phyloP scores from a whole-genome alignment of 2,329 filamentous ascomycete genomes.

The Thermoascus crustaceus region DNA sequence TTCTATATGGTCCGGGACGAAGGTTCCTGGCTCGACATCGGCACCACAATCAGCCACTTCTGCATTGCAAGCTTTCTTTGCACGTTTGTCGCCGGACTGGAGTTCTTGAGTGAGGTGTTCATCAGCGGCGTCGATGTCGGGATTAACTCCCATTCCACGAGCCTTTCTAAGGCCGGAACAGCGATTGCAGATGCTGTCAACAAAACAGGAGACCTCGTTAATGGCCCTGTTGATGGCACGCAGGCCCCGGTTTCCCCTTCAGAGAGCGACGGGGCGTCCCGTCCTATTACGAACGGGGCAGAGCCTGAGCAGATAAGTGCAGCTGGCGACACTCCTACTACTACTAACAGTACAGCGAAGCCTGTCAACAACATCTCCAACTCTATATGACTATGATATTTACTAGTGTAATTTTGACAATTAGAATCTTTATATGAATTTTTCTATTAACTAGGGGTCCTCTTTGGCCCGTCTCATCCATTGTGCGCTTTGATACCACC shows the following conservation, averaged over 20 bases:
- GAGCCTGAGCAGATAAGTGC: not conserved
- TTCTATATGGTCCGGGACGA: constrained; percentile 98
- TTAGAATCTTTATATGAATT: too few species aligned
- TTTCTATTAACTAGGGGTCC: too few species aligned
- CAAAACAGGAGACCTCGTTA: not conserved
- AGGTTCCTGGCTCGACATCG: constrained; percentile 95
- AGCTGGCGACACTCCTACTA: too few species aligned
- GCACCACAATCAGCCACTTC: constrained; percentile 93
- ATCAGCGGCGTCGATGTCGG: constrained; percentile 65
- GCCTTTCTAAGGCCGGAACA: not conserved
- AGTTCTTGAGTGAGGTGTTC: constrained; percentile 76
- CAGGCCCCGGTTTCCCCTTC: not conserved
- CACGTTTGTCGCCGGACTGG: constrained; percentile 81
- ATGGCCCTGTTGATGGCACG: not conserved
- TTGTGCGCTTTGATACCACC: too few species aligned
- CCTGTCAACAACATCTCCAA: too few species aligned
- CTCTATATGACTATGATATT: too few species aligned
- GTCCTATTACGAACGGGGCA: not conserved
- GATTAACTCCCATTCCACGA: constrained; percentile 2
- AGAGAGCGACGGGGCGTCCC: not conserved
- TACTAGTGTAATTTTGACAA: too few species aligned
- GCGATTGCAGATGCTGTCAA: not conserved
- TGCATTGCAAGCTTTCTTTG: constrained; percentile 82
- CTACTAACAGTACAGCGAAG: too few species aligned
- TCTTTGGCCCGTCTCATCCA: too few species aligned